Conservation (phyloP, 225 moss, liverwort and hornwort species). For the Polytrichum commune region DNA sequence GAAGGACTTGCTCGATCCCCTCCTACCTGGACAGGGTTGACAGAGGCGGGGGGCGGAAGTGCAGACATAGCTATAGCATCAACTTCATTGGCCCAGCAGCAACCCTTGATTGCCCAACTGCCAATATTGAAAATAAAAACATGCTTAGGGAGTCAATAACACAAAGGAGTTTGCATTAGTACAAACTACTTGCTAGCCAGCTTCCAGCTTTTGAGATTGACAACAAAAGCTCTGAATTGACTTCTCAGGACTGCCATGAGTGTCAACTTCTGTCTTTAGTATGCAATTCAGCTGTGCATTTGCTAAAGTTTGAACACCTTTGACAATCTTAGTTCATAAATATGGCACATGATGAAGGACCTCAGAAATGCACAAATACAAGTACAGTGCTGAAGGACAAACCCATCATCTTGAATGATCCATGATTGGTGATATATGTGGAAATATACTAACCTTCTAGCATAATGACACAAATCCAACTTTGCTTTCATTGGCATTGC, state of each 20-base stretch:
- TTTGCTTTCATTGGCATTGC: conserved; percentile 84
- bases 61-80: conserved; percentile 55
- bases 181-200: no score
- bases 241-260: no score
- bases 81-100: conserved; percentile 62
- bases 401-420: no score
- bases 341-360: no score
- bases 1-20: conserved; percentile 25
- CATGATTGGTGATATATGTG: background rate
- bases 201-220: no score
- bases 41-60: conserved; percentile 24
- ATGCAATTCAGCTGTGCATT: no score
- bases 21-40: conserved; percentile 18
- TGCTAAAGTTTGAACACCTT: no score
- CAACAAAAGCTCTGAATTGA: no score
- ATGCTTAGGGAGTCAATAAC: background rate
- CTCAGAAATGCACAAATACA: no score
- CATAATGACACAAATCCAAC: conserved; percentile 79
- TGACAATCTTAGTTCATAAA: no score
- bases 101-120: conserved; percentile 80
- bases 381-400: no score
- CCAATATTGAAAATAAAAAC: conserved; percentile 9
- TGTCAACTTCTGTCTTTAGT: no score
- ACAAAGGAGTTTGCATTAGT: background rate
- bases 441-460: conserved; percentile 50